phyloP scores from a whole-genome alignment of 768 basidiomycete species.

The Clitopilus passeckerianus region DNA sequence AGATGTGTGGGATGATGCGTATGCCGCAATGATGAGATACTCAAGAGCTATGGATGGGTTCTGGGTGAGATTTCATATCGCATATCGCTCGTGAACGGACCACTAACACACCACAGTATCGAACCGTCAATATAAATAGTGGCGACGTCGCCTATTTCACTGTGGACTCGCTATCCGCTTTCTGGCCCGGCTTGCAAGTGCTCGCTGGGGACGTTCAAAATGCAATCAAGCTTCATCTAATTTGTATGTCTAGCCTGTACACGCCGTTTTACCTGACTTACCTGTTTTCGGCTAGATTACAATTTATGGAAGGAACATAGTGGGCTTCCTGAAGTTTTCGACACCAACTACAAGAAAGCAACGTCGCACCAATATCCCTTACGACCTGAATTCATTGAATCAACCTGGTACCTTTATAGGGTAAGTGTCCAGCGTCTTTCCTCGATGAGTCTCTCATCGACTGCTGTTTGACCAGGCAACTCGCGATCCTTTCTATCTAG shows the following conservation, averaged over 20 bases:
- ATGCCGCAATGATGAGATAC: constrained; percentile 82
- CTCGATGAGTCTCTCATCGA: neutral
- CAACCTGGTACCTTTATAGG: constrained; percentile 92
- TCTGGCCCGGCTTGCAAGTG: constrained; percentile 96
- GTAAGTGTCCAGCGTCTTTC: constrained; percentile 34
- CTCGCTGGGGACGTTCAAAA: constrained; percentile 81
- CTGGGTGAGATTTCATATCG: constrained; percentile 54
- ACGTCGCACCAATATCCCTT: constrained; percentile 78
- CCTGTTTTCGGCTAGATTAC: constrained; percentile 54
- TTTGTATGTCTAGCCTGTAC: constrained; percentile 48
- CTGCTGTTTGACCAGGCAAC: constrained; percentile 61
- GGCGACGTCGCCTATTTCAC: constrained; percentile 72
- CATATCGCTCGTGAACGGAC: neutral
- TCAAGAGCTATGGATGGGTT: constrained; percentile 80
- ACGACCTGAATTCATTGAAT: constrained; percentile 91
- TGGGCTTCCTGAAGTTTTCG: constrained; percentile 91
- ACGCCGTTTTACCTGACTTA: neutral
- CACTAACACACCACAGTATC: constrained; percentile 54
- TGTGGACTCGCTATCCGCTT: constrained; percentile 95
- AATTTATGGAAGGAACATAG: constrained; percentile 87
- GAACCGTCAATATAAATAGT: constrained; percentile 72
- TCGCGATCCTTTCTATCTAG: constrained; percentile 86
- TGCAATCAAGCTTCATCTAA: constrained; percentile 88
- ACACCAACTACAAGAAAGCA: constrained; percentile 66
- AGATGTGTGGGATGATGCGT: constrained; percentile 82